Percentiles rank a stretch among this genome's conserved stretches.
Evolutionary conservation across 2,329 filamentous ascomycete species (phyloP).

Genomic region (Xylariaceae sp.): DNA sequence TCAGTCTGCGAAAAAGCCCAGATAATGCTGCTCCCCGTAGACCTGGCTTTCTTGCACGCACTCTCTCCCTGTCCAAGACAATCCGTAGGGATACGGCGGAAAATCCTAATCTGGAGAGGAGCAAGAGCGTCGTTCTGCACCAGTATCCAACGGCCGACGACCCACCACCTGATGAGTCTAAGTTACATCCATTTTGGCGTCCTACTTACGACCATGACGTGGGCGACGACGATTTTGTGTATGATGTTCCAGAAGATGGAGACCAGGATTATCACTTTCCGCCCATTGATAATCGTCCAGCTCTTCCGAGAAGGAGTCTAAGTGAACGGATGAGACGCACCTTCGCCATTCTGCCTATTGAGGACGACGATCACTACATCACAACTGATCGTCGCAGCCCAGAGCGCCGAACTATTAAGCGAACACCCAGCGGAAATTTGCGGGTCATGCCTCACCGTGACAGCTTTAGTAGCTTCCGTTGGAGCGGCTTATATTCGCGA

Average conservation of each 20-base stretch:
- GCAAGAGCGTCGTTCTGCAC: constrained; percentile 38
- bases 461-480: constrained; percentile 49
- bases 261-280: constrained; percentile 54
- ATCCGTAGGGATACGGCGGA: constrained; percentile 41
- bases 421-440: constrained; percentile 65
- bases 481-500: constrained; percentile 31
- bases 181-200: constrained; percentile 66
- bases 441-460: constrained; percentile 61
- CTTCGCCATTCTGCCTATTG: constrained; percentile 64
- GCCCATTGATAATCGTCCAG: constrained; percentile 54
- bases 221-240: constrained; percentile 37
- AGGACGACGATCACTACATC: constrained; percentile 48
- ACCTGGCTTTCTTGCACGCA: constrained; percentile 54
- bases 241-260: constrained; percentile 41
- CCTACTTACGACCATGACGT: constrained; percentile 51
- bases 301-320: constrained; percentile 43
- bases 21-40: constrained; percentile 51
- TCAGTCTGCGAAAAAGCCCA: constrained; percentile 56
- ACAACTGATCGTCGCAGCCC: constrained; percentile 44
- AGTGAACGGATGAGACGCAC: constrained; percentile 61
- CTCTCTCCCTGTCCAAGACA: constrained; percentile 59
- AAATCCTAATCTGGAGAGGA: constrained; percentile 34
- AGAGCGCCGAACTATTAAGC: constrained; percentile 63
- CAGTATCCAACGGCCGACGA: constrained; percentile 52
- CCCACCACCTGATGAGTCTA: constrained; percentile 57